Conservation (phyloP, 2,329 filamentous ascomycete species). For the Fusarium dlaminii region DNA sequence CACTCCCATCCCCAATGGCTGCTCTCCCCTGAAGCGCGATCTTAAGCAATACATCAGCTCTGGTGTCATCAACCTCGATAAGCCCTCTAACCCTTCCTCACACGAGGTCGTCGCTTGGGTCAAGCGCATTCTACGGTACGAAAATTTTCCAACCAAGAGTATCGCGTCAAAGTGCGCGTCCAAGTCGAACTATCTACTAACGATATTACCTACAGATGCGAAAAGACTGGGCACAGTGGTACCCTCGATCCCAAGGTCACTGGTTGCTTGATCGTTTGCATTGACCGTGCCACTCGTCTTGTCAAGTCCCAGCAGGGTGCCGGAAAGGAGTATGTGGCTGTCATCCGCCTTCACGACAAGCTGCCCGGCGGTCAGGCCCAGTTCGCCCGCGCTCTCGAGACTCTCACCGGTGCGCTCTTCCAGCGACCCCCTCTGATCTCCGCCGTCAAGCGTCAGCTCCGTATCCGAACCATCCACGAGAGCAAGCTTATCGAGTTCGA, state of each 20-base stretch:
- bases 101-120: conserved; percentile 99
- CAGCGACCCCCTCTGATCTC: conserved; percentile 92
- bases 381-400: conserved; percentile 93
- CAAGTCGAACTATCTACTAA: conserved; percentile 15
- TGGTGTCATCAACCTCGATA: conserved; percentile 91
- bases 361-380: conserved; percentile 92
- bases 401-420: conserved; percentile 95
- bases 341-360: conserved; percentile 95
- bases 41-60: conserved; percentile 97
- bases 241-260: conserved; percentile 99
- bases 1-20: conserved; percentile 94
- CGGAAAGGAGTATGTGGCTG: conserved; percentile 98
- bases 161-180: conserved; percentile 22
- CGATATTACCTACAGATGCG: conserved; percentile 51
- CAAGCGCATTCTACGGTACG: conserved; percentile 92
- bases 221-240: conserved; percentile 98
- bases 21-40: conserved; percentile 90
- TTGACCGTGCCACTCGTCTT: conserved; percentile 95
- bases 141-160: conserved; percentile 13
- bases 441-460: conserved; percentile 97
- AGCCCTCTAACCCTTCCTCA: conserved; percentile 93
- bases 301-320: conserved; percentile 99
- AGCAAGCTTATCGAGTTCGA: conserved; percentile 98
- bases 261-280: conserved; percentile 91
- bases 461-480: conserved; percentile 97